phyloP scores from a whole-genome alignment of 2,329 filamentous ascomycete genomes.

The Aspergillus pseudoterreus region DNA sequence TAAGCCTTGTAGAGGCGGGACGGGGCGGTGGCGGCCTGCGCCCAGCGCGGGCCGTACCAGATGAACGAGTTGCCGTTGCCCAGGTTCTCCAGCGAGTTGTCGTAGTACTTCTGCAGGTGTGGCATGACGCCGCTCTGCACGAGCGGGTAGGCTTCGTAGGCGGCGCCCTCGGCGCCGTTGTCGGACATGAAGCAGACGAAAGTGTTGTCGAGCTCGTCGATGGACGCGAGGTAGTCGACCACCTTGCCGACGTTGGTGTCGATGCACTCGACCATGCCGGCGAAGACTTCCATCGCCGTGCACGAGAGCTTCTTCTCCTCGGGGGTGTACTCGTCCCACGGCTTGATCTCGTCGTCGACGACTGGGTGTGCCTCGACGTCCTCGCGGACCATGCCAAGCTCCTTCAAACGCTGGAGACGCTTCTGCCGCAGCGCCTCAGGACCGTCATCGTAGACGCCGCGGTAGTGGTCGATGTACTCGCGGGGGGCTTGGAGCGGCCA shows the following conservation, averaged over 20 bases:
- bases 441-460: conserved; percentile 58
- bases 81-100: conserved; percentile 57
- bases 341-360: conserved; percentile 43
- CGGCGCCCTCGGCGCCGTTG: conserved; percentile 60
- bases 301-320: conserved; percentile 40
- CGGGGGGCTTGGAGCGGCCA: conserved; percentile 60
- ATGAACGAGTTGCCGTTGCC: conserved; percentile 56
- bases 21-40: conserved; percentile 52
- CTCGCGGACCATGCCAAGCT: conserved; percentile 52
- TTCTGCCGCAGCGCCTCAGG: conserved; percentile 54
- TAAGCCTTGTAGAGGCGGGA: conserved; percentile 49
- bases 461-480: conserved; percentile 55
- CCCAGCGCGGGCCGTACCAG: conserved; percentile 60
- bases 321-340: conserved; percentile 32
- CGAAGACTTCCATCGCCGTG: conserved; percentile 60
- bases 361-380: conserved; percentile 42
- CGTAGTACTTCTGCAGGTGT: conserved; percentile 55
- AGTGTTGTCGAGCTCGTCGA: conserved; percentile 60
- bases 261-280: conserved; percentile 62
- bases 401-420: conserved; percentile 53
- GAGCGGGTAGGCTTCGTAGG: conserved; percentile 57
- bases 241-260: conserved; percentile 60
- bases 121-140: conserved; percentile 53
- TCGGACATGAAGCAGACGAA: conserved; percentile 62
- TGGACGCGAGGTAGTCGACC: conserved; percentile 52